Percentiles rank a stretch among this genome's conserved stretches.
Evolutionary conservation across 2,329 filamentous ascomycete species (phyloP).

Genomic region (Grosmannia penicillata): DNA sequence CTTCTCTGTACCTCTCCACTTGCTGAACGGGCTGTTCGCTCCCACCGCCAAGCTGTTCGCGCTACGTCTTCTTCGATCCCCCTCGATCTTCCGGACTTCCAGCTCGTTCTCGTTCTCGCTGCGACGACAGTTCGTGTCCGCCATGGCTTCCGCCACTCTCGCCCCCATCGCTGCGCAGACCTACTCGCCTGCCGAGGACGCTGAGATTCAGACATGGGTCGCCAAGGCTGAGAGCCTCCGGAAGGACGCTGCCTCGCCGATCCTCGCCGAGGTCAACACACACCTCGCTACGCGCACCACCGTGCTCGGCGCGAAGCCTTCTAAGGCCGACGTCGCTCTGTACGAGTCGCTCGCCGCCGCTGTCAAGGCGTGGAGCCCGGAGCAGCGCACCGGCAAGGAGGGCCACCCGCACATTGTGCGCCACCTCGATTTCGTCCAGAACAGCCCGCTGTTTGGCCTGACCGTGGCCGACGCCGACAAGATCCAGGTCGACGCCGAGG

Average conservation of each 20-base stretch:
- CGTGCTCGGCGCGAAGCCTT: conserved; percentile 78
- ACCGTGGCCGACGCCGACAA: conserved; percentile 58
- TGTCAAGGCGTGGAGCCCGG: conserved; percentile 65
- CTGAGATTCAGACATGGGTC: conserved; percentile 83
- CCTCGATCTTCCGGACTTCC: conserved; percentile 21
- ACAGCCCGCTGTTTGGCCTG: conserved; percentile 60
- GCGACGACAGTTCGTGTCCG: conserved; percentile 9
- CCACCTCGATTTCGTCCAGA: conserved; percentile 89
- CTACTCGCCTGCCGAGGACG: conserved; percentile 67
- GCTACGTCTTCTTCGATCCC: conserved; percentile 22
- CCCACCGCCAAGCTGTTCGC: conserved; percentile 25
- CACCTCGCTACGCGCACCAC: conserved; percentile 84
- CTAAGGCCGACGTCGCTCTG: conserved; percentile 69
- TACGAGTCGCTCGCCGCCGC: conserved; percentile 65
- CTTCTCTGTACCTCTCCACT: neutral
- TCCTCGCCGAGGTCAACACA: conserved; percentile 67
- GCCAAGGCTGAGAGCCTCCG: conserved; percentile 60
- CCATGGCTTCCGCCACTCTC: neutral
- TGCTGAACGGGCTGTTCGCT: neutral
- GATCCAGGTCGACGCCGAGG: conserved; percentile 61
- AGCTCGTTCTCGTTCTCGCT: conserved; percentile 5
- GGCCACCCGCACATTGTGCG: conserved; percentile 86
- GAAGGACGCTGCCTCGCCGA: conserved; percentile 33
- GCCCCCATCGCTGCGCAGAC: conserved; percentile 33
- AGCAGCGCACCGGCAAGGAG: conserved; percentile 79